phyloP scores from a whole-genome alignment of 2,329 filamentous ascomycete genomes.

The Zasmidium citrigriseum region DNA sequence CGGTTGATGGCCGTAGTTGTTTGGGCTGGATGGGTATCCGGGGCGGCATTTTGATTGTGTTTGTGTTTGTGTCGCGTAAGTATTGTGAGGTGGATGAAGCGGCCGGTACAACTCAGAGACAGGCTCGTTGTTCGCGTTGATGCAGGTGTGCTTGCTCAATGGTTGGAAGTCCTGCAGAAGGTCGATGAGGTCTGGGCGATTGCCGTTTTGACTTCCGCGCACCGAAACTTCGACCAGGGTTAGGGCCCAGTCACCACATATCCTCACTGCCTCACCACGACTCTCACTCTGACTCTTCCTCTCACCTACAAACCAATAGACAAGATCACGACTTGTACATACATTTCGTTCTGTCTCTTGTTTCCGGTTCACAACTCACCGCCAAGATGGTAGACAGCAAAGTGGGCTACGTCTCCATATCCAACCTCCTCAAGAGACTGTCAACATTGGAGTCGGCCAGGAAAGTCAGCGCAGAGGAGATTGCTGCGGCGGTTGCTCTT shows the following conservation, averaged over 20 bases:
- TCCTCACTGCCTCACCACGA: neutral
- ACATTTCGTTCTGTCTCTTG: neutral
- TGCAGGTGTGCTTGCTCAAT: neutral
- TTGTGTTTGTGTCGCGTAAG: neutral
- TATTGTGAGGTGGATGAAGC: neutral
- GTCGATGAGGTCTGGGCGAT: neutral
- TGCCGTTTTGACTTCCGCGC: neutral
- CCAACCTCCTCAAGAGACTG: conserved; percentile 70
- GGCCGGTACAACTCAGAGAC: neutral
- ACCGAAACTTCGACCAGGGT: neutral
- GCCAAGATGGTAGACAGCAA: conserved; percentile 6
- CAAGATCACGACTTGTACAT: neutral
- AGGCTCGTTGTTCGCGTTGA: neutral
- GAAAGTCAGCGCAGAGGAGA: conserved; percentile 71
- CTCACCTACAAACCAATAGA: neutral
- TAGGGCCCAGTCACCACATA: neutral
- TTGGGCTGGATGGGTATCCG: conserved; percentile 48
- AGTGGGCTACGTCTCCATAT: conserved; percentile 54
- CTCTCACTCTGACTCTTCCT: neutral
- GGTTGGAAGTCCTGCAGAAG: neutral
- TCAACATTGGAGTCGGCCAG: conserved; percentile 48
- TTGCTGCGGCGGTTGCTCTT: conserved; percentile 83
- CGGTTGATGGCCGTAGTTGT: conserved; percentile 34
- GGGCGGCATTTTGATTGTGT: conserved; percentile 57
- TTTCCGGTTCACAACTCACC: conserved; percentile 14